phyloP scores from a whole-genome alignment of 139 green algal species.

The Chara braunii region DNA sequence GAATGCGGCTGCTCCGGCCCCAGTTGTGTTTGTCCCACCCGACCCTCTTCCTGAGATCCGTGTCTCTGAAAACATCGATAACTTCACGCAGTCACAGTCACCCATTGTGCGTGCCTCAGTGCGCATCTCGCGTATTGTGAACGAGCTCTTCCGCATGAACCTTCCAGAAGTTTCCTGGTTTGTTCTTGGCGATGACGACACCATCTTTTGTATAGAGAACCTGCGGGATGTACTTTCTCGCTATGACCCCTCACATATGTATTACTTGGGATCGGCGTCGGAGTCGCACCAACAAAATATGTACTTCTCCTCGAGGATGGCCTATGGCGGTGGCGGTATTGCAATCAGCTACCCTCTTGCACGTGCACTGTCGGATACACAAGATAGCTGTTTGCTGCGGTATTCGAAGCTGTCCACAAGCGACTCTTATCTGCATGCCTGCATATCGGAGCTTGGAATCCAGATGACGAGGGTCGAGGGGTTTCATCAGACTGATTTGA shows the following conservation, averaged over 20 bases:
- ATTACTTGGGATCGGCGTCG: not conserved
- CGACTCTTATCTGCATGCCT: not conserved
- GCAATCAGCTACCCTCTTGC: not conserved
- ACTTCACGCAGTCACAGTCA: not conserved
- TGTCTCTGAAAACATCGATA: slow-evolving; percentile 1
- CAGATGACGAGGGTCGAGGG: not conserved
- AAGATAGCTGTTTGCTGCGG: not conserved
- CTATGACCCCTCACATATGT: not conserved
- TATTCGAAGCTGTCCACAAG: not conserved
- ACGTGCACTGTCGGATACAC: not conserved
- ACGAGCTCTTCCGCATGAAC: slow-evolving; percentile 6
- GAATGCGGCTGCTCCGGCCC: no score
- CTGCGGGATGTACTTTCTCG: no score
- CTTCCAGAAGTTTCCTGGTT: slow-evolving; percentile 19
- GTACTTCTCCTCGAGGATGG: not conserved
- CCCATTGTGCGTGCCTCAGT: not conserved
- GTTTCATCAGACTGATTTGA: slow-evolving; percentile 25
- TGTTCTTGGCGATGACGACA: no score
- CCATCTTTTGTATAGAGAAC: no score
- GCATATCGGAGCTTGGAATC: not conserved
- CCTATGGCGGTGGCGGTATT: not conserved
- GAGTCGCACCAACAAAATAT: not conserved
- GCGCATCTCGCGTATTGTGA: slow-evolving; percentile 11
- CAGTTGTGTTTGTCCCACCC: no score
- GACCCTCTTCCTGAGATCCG: not conserved